These are phyloP conservation scores for Phaeosphaeria sp. DNA, from an alignment of 2,329 filamentous ascomycete species.

Conservation along the genomic window DNA sequence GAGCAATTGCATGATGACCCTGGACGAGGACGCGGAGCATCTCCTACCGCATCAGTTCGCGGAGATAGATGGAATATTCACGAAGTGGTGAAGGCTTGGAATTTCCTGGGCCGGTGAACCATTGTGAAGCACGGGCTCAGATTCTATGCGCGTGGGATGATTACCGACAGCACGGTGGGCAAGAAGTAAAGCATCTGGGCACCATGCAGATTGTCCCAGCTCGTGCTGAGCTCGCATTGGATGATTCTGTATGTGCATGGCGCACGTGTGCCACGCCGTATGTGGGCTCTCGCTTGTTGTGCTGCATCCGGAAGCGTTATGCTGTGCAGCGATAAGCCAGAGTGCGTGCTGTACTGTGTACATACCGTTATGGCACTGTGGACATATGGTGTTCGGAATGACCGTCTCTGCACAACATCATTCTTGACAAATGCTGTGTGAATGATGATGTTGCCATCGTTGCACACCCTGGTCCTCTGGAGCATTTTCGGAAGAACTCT, in stretches of 20 bases:
- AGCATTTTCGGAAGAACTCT: not conserved
- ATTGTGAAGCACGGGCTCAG: conserved; percentile 7
- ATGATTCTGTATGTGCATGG: conserved; percentile 13
- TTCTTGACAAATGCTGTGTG: not conserved
- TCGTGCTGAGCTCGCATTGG: conserved; percentile 28
- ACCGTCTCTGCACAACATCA: not conserved
- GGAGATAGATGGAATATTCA: not conserved
- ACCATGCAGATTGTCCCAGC: conserved; percentile 8
- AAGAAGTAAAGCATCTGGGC: conserved; percentile 22
- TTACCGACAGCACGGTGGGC: conserved; percentile 23
- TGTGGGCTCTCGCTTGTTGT: conserved; percentile 21
- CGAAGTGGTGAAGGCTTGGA: not conserved
- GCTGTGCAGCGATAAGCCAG: conserved; percentile 32
- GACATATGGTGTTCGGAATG: not conserved
- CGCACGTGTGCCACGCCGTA: conserved; percentile 20
- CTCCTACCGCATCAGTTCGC: conserved; percentile 25
- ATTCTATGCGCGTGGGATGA: conserved; percentile 15
- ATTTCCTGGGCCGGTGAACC: not conserved
- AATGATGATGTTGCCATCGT: not conserved
- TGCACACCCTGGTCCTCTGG: not conserved
- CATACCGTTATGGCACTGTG: not conserved
- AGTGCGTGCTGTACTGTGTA: conserved; percentile 7
- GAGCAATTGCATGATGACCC: conserved; percentile 24
- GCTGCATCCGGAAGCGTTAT: conserved; percentile 22
- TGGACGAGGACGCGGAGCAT: conserved; percentile 15